Base-by-base conservation (phyloP, 2,329 filamentous ascomycete genomes). In the Ophiosphaerella narmari region DNA sequence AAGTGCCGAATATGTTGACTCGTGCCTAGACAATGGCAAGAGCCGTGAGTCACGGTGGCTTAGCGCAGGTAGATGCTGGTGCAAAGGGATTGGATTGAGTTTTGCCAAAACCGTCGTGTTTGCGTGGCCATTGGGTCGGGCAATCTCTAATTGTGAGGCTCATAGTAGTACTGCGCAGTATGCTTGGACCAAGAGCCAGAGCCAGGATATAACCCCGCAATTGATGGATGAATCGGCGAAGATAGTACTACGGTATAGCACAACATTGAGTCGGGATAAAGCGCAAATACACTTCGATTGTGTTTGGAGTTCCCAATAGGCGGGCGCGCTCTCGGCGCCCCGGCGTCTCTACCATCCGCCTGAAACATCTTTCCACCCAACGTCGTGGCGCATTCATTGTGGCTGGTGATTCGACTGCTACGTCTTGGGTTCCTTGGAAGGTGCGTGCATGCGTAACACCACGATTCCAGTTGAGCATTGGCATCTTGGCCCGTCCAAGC, bases 291-390 rank as follows among this genome's bases (percentile, higher is more conserved):
- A 50, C 50, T 47, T 54, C 32, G 48, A 5, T 33, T 14, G 23
- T 41, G 38, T 36, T 48, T 50, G 46, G 38, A 42, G 42, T 13
- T 21, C 50, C 46, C 43, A 24, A 34, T 40, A 7, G 34, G 16
- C 29, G 23, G 37, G 23, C 18, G 18, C 18, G 39, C 35, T 37
- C 47, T 59, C 53, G 50, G 56, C 46, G 39, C 45, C 48, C 56
- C 53, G 56, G 53, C 46, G 39, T 31, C 31, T 43, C 50, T 24
- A 43, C 39, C 33, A 44, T 40, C 56, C 53, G 55, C 44, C 4
- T 41, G 43, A 24, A 44, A 38, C 14, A 16, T 43, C 21, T 34
- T 13, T 43, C 26, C 24, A 38, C 18, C 18, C 23, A 55, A 48
- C 50, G 42, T 41, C 41, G 48, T 52, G 50, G 46, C 46, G 31